Evolutionary conservation across 345 rosid species (phyloP).

Genomic region (Noccaea caerulescens): DNA sequence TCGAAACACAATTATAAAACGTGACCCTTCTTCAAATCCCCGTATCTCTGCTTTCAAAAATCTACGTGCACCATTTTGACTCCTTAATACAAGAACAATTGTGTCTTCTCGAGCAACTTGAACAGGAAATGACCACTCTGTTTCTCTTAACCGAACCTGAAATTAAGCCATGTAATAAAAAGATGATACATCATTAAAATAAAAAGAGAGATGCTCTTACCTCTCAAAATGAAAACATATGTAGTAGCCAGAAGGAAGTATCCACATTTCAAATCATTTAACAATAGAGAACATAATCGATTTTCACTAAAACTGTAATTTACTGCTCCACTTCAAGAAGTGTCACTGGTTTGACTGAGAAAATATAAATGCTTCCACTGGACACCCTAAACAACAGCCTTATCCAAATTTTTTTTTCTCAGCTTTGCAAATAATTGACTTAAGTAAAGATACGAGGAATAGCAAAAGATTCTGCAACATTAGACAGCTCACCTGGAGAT

Average conservation of each 20-base stretch:
- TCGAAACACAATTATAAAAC: constrained; percentile 89
- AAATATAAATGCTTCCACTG: constrained; percentile 16
- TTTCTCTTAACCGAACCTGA: constrained; percentile 76
- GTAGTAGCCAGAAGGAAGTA: background rate
- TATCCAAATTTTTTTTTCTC: constrained; percentile 1
- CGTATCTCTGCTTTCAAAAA: constrained; percentile 84
- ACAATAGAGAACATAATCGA: constrained; percentile 14
- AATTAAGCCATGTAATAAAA: constrained; percentile 31
- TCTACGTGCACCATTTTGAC: constrained; percentile 56
- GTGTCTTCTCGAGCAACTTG: constrained; percentile 87
- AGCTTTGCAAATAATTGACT: constrained; percentile 25
- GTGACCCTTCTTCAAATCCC: constrained; percentile 98
- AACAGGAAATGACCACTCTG: constrained; percentile 94
- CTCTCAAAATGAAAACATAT: constrained; percentile 27
- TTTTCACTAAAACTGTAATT: constrained; percentile 13
- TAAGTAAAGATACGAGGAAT: constrained; percentile 1
- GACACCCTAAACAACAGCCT: constrained; percentile 14
- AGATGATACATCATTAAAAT: constrained; percentile 26
- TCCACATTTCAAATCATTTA: constrained; percentile 30
- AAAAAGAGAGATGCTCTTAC: constrained; percentile 21
- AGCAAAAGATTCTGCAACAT: constrained; percentile 23
- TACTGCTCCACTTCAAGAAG: constrained; percentile 24
- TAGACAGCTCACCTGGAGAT: constrained; percentile 73
- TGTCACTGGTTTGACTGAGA: constrained; percentile 23
- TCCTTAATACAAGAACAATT: constrained; percentile 73